A percentile compares a stretch with the other conserved stretches of the same genome.
Conservation (phyloP, 225 moss, liverwort and hornwort species). For the Pseudoscleropodium purum region DNA sequence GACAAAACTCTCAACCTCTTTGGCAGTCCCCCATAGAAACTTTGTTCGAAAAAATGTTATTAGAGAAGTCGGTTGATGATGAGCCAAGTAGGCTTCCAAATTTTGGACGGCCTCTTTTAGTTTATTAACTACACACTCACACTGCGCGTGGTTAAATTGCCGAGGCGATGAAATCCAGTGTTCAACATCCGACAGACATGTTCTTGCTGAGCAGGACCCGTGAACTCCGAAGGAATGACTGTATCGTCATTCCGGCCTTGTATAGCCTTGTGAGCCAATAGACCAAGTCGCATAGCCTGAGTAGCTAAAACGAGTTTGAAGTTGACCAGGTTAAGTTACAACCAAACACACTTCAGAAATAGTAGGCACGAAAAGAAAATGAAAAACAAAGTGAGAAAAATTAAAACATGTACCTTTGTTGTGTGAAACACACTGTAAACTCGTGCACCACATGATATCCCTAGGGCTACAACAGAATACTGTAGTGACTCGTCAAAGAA, state of each 20-base stretch:
- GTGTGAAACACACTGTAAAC: neutral
- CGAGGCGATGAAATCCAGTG: neutral
- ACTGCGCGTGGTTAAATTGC: neutral
- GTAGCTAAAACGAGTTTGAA: neutral
- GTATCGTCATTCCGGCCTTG: neutral
- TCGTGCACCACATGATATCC: neutral
- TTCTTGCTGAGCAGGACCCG: neutral
- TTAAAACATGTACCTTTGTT: neutral
- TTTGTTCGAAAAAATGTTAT: too few species aligned
- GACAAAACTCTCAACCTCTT: neutral
- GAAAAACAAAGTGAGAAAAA: neutral
- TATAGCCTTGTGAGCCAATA: neutral
- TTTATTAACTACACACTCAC: neutral
- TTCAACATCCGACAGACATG: neutral
- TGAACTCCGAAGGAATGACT: neutral
- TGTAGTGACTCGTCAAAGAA: neutral
- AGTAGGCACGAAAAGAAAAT: neutral
- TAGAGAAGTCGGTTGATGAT: neutral
- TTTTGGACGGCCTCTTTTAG: neutral
- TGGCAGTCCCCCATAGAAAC: neutral
- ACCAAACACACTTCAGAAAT: neutral
- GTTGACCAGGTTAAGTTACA: neutral
- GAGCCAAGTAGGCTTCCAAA: neutral
- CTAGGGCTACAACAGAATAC: neutral
- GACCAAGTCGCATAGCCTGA: neutral